Evolutionary conservation across 164 flowering plant species (phyloP).

Genomic region (Kalanchoe fedtschenkoi): DNA sequence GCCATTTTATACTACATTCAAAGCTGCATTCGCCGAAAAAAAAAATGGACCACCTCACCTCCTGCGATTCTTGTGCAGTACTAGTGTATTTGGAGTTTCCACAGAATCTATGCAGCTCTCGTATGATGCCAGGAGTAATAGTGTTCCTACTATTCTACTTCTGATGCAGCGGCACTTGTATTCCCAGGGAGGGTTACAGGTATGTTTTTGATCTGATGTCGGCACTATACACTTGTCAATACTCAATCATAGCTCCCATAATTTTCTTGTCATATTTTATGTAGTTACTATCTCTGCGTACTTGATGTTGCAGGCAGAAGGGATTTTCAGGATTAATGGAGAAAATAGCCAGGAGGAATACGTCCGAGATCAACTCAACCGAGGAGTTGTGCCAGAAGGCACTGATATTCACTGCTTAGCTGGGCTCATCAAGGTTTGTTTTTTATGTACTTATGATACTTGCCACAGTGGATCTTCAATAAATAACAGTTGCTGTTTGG

Average conservation of each 20-base stretch:
- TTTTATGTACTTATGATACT: neutral
- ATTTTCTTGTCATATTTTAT: neutral
- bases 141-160: conserved; percentile 3
- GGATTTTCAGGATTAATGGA: conserved; percentile 55
- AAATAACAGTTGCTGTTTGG: neutral
- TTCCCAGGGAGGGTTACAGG: conserved; percentile 55
- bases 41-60: no score
- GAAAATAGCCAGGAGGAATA: conserved; percentile 64
- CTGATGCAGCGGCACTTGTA: conserved; percentile 4
- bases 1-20: no score
- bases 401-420: conserved; percentile 62
- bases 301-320: conserved; percentile 42
- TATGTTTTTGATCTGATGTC: conserved; percentile 5
- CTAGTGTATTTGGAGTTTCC: conserved; percentile 9
- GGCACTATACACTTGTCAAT: neutral
- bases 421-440: conserved; percentile 55
- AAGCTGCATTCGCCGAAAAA: no score
- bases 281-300: neutral
- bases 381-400: conserved; percentile 49
- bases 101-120: conserved; percentile 7
- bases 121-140: neutral
- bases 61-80: conserved; percentile 4
- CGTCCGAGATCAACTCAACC: conserved; percentile 48
- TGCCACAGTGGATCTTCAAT: no score
- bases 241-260: neutral